Evolutionary conservation across 2,329 filamentous ascomycete species (phyloP).

Genomic region (Aspergillus tanneri): DNA sequence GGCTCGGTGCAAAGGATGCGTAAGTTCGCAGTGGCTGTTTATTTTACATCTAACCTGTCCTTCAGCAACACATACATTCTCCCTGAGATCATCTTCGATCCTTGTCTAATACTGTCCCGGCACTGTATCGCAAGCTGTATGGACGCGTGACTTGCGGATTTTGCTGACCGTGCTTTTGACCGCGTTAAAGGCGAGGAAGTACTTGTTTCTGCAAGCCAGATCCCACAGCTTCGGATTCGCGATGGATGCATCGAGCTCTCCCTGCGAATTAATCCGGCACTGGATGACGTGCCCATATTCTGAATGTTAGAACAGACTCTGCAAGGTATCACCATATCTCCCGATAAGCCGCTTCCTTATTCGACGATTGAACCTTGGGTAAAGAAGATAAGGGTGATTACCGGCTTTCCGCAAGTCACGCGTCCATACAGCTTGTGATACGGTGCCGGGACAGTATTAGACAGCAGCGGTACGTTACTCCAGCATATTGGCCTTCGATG

Average conservation of each 20-base stretch:
- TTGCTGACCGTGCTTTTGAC: constrained; percentile 5
- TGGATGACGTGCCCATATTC: constrained; percentile 3
- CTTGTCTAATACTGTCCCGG: constrained; percentile 7
- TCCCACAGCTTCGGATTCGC: constrained; percentile 1
- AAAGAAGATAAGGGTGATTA: constrained; percentile 4
- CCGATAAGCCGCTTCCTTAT: constrained; percentile 3
- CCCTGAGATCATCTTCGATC: constrained; percentile 1
- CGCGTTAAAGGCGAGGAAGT: constrained; percentile 1
- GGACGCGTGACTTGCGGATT: constrained; percentile 4
- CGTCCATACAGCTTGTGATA: constrained; percentile 10
- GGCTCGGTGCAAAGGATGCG: constrained; percentile 14
- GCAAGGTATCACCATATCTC: constrained; percentile 3
- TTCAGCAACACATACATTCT: constrained; percentile 6
- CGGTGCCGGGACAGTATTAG: constrained; percentile 10
- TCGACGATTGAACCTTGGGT: constrained; percentile 1
- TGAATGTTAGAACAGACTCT: neutral
- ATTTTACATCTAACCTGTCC: constrained; percentile 1
- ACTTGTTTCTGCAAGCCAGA: constrained; percentile 5
- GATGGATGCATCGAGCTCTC: constrained; percentile 1
- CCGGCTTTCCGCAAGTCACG: constrained; percentile 9
- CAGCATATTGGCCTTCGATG: neutral
- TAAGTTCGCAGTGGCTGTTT: constrained; percentile 7
- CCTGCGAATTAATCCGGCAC: neutral
- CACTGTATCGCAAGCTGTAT: constrained; percentile 10
- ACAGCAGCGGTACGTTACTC: constrained; percentile 10